These are phyloP conservation scores for Cudoniella acicularis DNA, from an alignment of 495 filamentous ascomycete species.

Conservation along the genomic window DNA sequence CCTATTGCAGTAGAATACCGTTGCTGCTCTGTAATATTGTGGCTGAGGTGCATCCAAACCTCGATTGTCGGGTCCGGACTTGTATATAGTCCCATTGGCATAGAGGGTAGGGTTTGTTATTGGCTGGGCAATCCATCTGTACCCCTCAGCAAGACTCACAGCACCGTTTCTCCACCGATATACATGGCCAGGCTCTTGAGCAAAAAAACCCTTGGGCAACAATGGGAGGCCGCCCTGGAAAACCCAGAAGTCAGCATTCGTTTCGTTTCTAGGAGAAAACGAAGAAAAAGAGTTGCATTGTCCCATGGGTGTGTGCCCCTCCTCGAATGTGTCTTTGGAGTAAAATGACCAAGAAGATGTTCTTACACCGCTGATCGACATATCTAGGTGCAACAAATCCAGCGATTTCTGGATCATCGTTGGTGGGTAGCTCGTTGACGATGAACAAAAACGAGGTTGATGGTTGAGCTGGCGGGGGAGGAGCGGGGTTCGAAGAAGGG, in stretches of 20 bases:
- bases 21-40: conserved; percentile 4
- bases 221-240: conserved; percentile 9
- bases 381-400: background rate
- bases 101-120: background rate
- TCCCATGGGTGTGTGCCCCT: too few relatives aligned
- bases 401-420: background rate
- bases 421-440: conserved; percentile 14
- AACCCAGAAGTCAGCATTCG: too few relatives aligned
- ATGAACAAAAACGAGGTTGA: conserved; percentile 7
- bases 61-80: background rate
- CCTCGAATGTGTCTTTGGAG: too few relatives aligned
- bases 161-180: conserved; percentile 8
- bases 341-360: too few relatives aligned
- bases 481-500: background rate
- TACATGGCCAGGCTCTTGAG: background rate
- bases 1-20: conserved; percentile 19
- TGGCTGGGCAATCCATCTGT: background rate
- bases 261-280: too few relatives aligned
- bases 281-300: too few relatives aligned
- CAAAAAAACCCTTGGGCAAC: background rate
- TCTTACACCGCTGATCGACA: background rate
- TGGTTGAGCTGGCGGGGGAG: background rate
- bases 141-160: background rate
- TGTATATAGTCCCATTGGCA: background rate
- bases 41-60: too few relatives aligned